Base-by-base conservation (phyloP, 345 rosid genomes). In the Populus ilicifolia region DNA sequence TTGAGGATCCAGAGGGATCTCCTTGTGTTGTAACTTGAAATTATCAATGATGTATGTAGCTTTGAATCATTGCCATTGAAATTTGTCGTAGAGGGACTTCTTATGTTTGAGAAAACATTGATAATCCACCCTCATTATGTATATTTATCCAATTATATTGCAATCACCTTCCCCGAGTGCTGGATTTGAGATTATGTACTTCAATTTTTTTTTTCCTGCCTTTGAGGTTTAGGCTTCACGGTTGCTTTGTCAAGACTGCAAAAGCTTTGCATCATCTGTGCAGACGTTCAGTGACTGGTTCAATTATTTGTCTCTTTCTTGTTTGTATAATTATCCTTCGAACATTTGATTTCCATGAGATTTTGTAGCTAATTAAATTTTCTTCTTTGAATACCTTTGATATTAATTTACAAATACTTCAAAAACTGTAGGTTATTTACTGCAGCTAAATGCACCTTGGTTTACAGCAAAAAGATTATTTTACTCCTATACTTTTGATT, bases 1-100 rank as follows among this genome's bases (percentile, higher is more conserved):
- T 76, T 70, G 68, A 74, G 76, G 86, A 83, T 81, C 77, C 84
- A 46, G 25, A 44, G 68, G 84, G 89, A 71, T 84, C 78, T 43
- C 33, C 5, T 77, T 77, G 75, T 84, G 84, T 65, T 84, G 80
- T 84, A 80, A 82, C 72, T 48, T 69, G 76, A 66, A 69, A 75
- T 61, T 52, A 54, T 74, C 41, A 59, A 72, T n/a, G 44, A 56
- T 83, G 82, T 79, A 81, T 43, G 66, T 77, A 81, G 75, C 70
- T 77, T 80, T 75, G 85, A 46, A 79, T 75, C 78, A 17, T 33
- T 62, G 80, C 76, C 78, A 25, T 33, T 62, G 80, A 76, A 76
- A 73, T 29, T 69, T 72, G 75, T 66, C 68, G 38, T 20, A 46
- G 63, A 70, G 78, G 46, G 66, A 64, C 71, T 65, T 70, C 39